Base-by-base conservation (phyloP, 2,329 filamentous ascomycete genomes). In the Trichophaea hybrida region DNA sequence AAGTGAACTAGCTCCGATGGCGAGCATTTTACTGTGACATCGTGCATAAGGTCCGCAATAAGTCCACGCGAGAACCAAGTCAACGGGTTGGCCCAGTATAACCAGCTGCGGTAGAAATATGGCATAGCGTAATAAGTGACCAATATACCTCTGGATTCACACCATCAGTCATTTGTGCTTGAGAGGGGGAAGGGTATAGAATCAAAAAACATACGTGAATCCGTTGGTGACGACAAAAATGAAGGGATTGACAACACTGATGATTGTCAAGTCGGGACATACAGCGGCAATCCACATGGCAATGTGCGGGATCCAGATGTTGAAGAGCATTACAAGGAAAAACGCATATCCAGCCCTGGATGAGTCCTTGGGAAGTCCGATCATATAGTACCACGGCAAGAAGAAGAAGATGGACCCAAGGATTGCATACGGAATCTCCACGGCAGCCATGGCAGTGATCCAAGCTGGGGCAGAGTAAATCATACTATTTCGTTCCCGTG, bases 271-370 rank as follows among this genome's bases (percentile, higher is more conserved):
- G 44, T 77, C 83, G 0, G 86, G 86, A 0, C 86, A 85, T 71
- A 89, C 89, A 0, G 88, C 86, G 64, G 83, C 86, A 66, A 93
- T 88, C 85, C 85, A 91, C 70, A 86, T 17, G 85, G 88, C 86
- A 83, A 90, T 65, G 77, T 82, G 61, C 5, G 66, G 60, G 37
- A 66, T 61, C 59, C 65, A 67, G 46, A 69, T 64, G 50, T 67
- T 59, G 74, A 89, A 89, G 0, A 91, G 76, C 68, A 90, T 74
- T 0, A 80, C 80, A 84, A 93, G 89, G 32, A 91, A 73, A 74
- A 85, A 91, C 13, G 84, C 79, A 70, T 90, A 91, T 10, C 86
- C 87, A 0, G 85, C 79, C 0, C 80, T 80, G 1, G 77, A 76
- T 37, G 80, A 78, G 61, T 85, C 80, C 0, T 76, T 77, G 0